These are phyloP conservation scores for Paramecium octaurelia DNA, from an alignment of 73 alveolate species.

Conservation along the genomic window DNA sequence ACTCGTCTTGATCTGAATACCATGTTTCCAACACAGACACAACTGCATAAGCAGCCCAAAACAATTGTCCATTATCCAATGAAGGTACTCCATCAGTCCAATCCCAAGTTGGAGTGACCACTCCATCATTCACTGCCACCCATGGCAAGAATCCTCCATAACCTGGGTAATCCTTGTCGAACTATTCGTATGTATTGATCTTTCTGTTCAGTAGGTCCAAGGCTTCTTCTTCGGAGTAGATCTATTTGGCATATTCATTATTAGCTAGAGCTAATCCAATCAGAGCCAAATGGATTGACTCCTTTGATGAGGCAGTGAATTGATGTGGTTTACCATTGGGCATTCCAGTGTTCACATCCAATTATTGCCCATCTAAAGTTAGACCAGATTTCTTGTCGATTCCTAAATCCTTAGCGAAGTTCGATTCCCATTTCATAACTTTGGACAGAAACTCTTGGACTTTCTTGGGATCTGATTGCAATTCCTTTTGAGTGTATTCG, in stretches of 20 bases:
- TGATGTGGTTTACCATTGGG: conserved; percentile 60
- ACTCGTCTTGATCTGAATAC: conserved; percentile 1
- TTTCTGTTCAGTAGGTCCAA: conserved; percentile 22
- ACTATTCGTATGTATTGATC: conserved; percentile 61
- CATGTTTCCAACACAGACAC: conserved; percentile 45
- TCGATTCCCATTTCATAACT: conserved; percentile 51
- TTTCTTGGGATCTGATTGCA: background rate
- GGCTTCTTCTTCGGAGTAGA: conserved; percentile 55
- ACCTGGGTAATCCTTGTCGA: conserved; percentile 65
- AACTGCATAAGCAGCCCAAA: conserved; percentile 68
- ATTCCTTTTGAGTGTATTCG: conserved; percentile 24
- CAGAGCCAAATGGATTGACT: conserved; percentile 60
- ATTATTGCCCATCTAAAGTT: conserved; percentile 61
- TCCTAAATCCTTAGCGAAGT: conserved; percentile 50
- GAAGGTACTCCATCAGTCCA: conserved; percentile 67
- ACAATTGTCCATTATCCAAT: background rate
- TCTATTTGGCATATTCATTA: background rate
- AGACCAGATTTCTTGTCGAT: conserved; percentile 61
- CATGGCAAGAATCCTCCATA: conserved; percentile 65
- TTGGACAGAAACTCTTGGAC: conserved; percentile 9
- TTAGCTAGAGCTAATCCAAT: conserved; percentile 48
- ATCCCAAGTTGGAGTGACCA: conserved; percentile 68
- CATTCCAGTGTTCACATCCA: conserved; percentile 63
- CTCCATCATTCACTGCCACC: conserved; percentile 39
- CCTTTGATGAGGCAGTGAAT: conserved; percentile 56